phyloP scores from a whole-genome alignment of 371 early-diverging fungal species.

The Circinella umbellata region DNA sequence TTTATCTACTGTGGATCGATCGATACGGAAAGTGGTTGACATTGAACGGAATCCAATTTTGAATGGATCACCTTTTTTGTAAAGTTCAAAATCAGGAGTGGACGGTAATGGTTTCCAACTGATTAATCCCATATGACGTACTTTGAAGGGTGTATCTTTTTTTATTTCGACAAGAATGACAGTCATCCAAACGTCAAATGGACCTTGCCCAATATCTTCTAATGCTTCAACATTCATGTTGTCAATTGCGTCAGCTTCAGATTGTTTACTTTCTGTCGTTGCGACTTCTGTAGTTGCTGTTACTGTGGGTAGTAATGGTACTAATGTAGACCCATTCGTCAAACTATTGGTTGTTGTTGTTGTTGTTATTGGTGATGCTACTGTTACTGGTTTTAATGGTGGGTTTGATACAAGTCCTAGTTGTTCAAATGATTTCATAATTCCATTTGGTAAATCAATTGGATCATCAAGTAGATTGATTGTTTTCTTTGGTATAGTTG shows the following conservation, averaged over 20 bases:
- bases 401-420: no score
- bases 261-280: neutral
- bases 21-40: constrained; percentile 26
- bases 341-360: no score
- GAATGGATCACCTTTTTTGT: constrained; percentile 39
- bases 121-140: constrained; percentile 56
- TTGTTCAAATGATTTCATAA: no score
- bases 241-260: neutral
- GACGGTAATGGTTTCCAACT: constrained; percentile 54
- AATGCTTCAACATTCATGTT: constrained; percentile 3
- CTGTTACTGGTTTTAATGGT: no score
- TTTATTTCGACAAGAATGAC: constrained; percentile 32
- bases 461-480: no score
- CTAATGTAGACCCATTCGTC: no score
- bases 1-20: constrained; percentile 33
- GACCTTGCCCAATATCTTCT: constrained; percentile 37
- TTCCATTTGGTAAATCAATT: no score
- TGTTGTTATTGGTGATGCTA: no score
- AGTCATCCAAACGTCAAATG: constrained; percentile 37
- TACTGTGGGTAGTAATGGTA: neutral
- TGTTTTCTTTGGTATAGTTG: no score
- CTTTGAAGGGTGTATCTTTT: constrained; percentile 23
- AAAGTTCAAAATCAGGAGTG: constrained; percentile 46
- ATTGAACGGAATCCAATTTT: constrained; percentile 29
- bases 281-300: neutral